Evolutionary conservation across 1,284 basidiomycete genomes (phyloP).

Genomic region (Flammula alnicola): DNA sequence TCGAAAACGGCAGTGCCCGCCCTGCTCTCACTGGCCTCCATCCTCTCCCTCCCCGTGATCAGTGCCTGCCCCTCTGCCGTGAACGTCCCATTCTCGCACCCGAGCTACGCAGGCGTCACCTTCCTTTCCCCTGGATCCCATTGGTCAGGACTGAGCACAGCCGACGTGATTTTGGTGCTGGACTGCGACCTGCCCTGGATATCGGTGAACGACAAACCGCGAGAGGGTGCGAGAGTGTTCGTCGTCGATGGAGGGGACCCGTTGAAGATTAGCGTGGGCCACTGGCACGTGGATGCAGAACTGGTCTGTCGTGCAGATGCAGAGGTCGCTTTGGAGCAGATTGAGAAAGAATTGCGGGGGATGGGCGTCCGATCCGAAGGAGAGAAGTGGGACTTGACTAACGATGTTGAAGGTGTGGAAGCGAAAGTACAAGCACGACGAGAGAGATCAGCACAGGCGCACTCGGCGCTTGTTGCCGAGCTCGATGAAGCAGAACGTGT

Average conservation of each 20-base stretch:
- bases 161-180: conserved; percentile 66
- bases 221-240: conserved; percentile 52
- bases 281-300: conserved; percentile 60
- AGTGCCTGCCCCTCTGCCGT: conserved; percentile 54
- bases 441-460: conserved; percentile 11
- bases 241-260: conserved; percentile 68
- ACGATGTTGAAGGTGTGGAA: background rate
- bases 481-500: conserved; percentile 12
- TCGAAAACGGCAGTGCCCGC: conserved; percentile 52
- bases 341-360: conserved; percentile 29
- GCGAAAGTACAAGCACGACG: conserved; percentile 2
- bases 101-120: conserved; percentile 51
- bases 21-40: conserved; percentile 52
- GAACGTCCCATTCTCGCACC: conserved; percentile 62
- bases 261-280: conserved; percentile 56
- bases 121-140: conserved; percentile 25
- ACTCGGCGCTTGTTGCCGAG: conserved; percentile 6
- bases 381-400: conserved; percentile 10
- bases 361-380: conserved; percentile 17
- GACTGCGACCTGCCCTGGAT: conserved; percentile 74
- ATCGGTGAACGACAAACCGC: conserved; percentile 50
- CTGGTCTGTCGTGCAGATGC: conserved; percentile 61
- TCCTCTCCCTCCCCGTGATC: conserved; percentile 60
- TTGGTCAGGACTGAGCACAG: conserved; percentile 46
- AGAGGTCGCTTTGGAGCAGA: conserved; percentile 54